phyloP scores from a whole-genome alignment of 768 basidiomycete genomes.

The Hypholoma fasciculare region DNA sequence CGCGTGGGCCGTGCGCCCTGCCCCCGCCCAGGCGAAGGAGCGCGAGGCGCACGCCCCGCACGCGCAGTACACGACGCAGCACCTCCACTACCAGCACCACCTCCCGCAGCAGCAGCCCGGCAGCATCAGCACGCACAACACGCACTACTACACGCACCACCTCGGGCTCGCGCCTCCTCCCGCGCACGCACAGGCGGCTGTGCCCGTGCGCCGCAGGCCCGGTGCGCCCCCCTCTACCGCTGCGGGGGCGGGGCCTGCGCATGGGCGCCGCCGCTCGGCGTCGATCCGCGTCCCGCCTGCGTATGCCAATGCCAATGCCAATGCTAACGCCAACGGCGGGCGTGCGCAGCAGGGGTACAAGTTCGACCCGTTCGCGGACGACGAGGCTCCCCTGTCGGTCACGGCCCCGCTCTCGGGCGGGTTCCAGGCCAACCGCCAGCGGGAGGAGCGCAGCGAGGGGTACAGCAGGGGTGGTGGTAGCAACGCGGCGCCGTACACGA shows the following conservation, averaged over 20 bases:
- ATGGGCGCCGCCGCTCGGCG: slow-evolving; percentile 15
- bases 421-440: slow-evolving; percentile 6
- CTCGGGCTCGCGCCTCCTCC: slow-evolving; percentile 16
- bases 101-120: not conserved
- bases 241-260: not conserved
- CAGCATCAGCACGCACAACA: slow-evolving; percentile 26
- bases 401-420: not conserved
- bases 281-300: slow-evolving; percentile 23
- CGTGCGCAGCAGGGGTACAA: slow-evolving; percentile 19
- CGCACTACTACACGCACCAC: slow-evolving; percentile 25
- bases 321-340: too few relatives aligned
- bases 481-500: slow-evolving; percentile 19
- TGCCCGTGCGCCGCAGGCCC: not conserved
- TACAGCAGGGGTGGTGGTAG: not conserved
- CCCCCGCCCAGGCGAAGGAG: slow-evolving; percentile 6
- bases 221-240: slow-evolving; percentile 6
- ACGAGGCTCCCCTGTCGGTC: slow-evolving; percentile 12
- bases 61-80: too few relatives aligned
- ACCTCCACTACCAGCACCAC: slow-evolving; percentile 17
- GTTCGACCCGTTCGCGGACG: slow-evolving; percentile 38
- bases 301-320: not conserved
- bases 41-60: slow-evolving; percentile 8
- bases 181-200: not conserved
- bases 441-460: not conserved
- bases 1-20: slow-evolving; percentile 22